These are phyloP conservation scores for Globisporangium iwayamae DNA, from an alignment of 352 stramenopile species.

Conservation along the genomic window DNA sequence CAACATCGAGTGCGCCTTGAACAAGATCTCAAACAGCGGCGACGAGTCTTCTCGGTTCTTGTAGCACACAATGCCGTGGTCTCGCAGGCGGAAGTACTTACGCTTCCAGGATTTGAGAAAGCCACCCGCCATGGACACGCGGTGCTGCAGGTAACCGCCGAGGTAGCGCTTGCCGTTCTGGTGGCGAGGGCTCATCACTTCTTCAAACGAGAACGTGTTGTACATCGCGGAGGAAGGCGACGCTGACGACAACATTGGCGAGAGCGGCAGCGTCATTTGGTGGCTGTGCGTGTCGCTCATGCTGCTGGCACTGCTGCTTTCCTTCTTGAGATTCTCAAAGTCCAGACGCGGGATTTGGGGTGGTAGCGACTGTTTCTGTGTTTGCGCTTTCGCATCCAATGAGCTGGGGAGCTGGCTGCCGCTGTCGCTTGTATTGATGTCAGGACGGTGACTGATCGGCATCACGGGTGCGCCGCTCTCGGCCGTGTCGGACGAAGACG, in stretches of 20 bases:
- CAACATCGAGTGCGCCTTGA: slow-evolving; percentile 42
- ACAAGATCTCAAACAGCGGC: slow-evolving; percentile 63
- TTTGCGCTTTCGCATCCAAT: background rate
- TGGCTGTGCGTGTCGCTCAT: background rate
- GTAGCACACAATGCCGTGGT: slow-evolving; percentile 68
- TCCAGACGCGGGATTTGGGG: slow-evolving; percentile 3
- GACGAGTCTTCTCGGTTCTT: slow-evolving; percentile 37
- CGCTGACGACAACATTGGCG: background rate
- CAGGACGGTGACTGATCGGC: slow-evolving; percentile 2
- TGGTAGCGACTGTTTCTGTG: background rate
- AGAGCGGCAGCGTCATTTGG: background rate
- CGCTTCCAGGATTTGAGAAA: slow-evolving; percentile 70
- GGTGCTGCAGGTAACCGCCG: slow-evolving; percentile 53
- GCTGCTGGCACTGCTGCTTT: background rate
- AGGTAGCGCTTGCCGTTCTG: slow-evolving; percentile 53
- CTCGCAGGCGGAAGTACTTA: slow-evolving; percentile 67
- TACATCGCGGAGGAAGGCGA: background rate
- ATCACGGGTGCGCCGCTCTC: slow-evolving; percentile 11
- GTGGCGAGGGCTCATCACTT: slow-evolving; percentile 48
- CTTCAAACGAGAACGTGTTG: slow-evolving; percentile 38
- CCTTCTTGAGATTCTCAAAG: slow-evolving; percentile 1
- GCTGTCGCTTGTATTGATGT: background rate
- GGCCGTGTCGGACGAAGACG: slow-evolving; percentile 14
- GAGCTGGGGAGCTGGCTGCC: background rate
- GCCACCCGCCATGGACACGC: slow-evolving; percentile 47